Evolutionary conservation across 2,329 filamentous ascomycete species (phyloP).

Genomic region (Fusarium nurragi): DNA sequence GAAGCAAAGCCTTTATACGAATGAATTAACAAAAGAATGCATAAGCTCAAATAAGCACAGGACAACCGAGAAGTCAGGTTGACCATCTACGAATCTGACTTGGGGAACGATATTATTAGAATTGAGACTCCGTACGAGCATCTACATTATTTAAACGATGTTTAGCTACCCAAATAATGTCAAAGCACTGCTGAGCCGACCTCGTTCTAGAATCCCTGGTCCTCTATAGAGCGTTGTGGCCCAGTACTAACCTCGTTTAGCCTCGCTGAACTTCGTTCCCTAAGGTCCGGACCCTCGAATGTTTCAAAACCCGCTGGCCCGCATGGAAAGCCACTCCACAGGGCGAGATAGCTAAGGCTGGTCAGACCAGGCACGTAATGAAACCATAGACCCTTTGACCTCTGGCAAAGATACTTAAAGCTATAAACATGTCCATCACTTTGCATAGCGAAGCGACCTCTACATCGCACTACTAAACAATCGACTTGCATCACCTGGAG

Average conservation of each 20-base stretch:
- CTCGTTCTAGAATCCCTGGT: neutral
- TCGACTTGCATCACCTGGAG: no score
- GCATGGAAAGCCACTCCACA: neutral
- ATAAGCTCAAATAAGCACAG: neutral
- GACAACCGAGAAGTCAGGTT: neutral
- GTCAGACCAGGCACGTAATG: neutral
- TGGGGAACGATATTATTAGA: neutral
- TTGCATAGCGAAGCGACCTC: neutral
- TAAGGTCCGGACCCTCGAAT: fast-evolving
- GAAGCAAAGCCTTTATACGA: neutral
- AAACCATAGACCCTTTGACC: neutral
- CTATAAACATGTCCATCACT: neutral
- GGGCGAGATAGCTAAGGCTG: neutral
- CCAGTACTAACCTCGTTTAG: slow-evolving; percentile 1
- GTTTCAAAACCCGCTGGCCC: neutral
- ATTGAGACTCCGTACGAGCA: neutral
- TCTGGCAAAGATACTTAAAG: neutral
- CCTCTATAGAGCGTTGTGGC: no score
- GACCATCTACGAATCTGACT: neutral
- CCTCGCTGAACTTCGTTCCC: slow-evolving; percentile 6
- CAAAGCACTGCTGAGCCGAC: neutral
- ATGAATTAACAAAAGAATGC: neutral
- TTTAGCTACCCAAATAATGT: neutral
- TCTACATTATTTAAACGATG: neutral
- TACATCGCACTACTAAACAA: neutral